Evolutionary conservation across 768 basidiomycete species (phyloP).

Genomic region (Rickenella mellea): DNA sequence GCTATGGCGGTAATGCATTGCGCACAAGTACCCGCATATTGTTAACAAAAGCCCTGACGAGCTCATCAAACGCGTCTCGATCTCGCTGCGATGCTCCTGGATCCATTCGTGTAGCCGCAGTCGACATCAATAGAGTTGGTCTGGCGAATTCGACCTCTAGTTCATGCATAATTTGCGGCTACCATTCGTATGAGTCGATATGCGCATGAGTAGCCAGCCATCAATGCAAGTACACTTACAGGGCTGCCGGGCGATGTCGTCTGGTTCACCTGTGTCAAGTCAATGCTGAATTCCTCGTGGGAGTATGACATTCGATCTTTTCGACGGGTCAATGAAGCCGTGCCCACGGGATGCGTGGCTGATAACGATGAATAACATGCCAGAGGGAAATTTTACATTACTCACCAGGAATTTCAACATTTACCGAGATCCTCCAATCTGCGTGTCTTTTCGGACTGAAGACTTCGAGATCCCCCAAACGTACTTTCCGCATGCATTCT

Average conservation of each 20-base stretch:
- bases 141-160: conserved; percentile 84
- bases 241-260: conserved; percentile 34
- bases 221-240: conserved; percentile 23
- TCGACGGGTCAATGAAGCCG: conserved; percentile 49
- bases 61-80: conserved; percentile 75
- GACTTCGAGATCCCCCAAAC: conserved; percentile 83
- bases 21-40: conserved; percentile 83
- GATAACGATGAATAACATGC: neutral
- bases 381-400: neutral
- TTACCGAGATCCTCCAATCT: conserved; percentile 93
- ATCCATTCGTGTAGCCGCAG: conserved; percentile 62
- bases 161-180: conserved; percentile 61
- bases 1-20: conserved; percentile 37
- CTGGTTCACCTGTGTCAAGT: conserved; percentile 85
- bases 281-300: conserved; percentile 89
- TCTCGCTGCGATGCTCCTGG: conserved; percentile 51
- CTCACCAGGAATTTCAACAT: conserved; percentile 77
- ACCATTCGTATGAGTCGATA: neutral
- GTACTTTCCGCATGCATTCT: conserved; percentile 68
- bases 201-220: conserved; percentile 1
- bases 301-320: conserved; percentile 91
- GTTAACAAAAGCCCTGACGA: conserved; percentile 88
- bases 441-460: conserved; percentile 71
- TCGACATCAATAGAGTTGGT: conserved; percentile 57
- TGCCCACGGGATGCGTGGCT: conserved; percentile 65